These are phyloP conservation scores for Mortierella sp. DNA, from an alignment of 371 early-diverging fungal genomes.

Conservation along the genomic window DNA sequence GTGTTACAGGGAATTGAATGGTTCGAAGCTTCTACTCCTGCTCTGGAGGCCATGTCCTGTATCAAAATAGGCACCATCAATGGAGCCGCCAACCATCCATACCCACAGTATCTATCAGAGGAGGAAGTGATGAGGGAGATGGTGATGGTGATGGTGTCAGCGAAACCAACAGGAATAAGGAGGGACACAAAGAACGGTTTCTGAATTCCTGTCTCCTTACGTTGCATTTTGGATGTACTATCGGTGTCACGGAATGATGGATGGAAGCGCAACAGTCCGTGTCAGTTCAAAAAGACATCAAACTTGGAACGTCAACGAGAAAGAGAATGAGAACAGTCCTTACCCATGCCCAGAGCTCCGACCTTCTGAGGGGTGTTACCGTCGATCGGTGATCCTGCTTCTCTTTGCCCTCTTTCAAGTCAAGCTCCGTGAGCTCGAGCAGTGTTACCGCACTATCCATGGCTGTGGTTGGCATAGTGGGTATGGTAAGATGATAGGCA, in stretches of 20 bases:
- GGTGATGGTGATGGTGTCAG: too few relatives aligned
- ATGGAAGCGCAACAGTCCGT: too few relatives aligned
- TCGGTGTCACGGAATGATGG: too few relatives aligned
- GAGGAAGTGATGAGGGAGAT: not conserved
- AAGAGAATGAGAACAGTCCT: too few relatives aligned
- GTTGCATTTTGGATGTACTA: slow-evolving; percentile 48
- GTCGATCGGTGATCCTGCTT: slow-evolving; percentile 12
- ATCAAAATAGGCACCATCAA: slow-evolving; percentile 29
- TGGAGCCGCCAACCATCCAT: slow-evolving; percentile 24
- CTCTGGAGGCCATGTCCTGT: slow-evolving; percentile 41
- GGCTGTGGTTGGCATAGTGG: not conserved
- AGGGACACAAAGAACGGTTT: not conserved
- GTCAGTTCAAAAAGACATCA: too few relatives aligned
- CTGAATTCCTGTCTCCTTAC: slow-evolving; percentile 10
- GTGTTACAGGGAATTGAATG: slow-evolving; percentile 37
- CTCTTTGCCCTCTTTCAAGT: slow-evolving; percentile 24
- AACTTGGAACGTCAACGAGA: too few relatives aligned
- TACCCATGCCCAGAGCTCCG: slow-evolving; percentile 52
- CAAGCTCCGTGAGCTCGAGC: slow-evolving; percentile 11
- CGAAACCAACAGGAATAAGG: not conserved
- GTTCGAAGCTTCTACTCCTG: slow-evolving; percentile 26
- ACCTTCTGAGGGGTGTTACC: slow-evolving; percentile 20
- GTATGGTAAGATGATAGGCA: too few relatives aligned
- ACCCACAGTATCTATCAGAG: slow-evolving; percentile 26
- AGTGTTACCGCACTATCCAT: not conserved